A percentile compares a stretch with the other conserved stretches of the same genome.
Evolutionary conservation across 225 moss, liverwort and hornwort species (phyloP).

Genomic region (Marchantia polymorpha): DNA sequence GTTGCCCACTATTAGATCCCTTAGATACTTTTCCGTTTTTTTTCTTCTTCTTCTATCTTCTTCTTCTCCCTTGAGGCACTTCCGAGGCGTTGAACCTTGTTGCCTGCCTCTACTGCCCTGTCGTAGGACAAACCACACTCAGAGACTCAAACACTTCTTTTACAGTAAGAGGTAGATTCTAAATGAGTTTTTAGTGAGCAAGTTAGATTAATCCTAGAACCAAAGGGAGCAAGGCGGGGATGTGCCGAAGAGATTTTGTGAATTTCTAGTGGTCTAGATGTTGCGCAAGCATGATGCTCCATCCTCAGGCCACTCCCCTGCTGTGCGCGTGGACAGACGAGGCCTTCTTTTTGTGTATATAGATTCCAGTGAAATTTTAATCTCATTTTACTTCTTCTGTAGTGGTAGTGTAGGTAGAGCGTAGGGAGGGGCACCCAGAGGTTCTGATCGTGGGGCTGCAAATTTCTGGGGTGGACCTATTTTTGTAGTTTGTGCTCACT

Average conservation of each 20-base stretch:
- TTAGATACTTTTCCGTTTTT: conserved; percentile 26
- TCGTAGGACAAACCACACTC: not conserved
- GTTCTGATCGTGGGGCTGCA: conserved; percentile 32
- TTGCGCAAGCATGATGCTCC: conserved; percentile 15
- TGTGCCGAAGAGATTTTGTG: conserved; percentile 25
- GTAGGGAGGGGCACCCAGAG: conserved; percentile 11
- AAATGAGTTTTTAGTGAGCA: conserved; percentile 24
- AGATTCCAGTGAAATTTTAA: conserved; percentile 32
- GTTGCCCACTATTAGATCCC: conserved; percentile 4
- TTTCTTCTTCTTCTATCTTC: not conserved
- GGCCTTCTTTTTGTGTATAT: conserved; percentile 23
- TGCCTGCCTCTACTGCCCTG: conserved; percentile 6
- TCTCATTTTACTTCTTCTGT: conserved; percentile 27
- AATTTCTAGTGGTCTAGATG: conserved; percentile 16
- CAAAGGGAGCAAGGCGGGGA: conserved; percentile 10
- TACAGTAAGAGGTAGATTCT: conserved; percentile 6
- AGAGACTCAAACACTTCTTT: not conserved
- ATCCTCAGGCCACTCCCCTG: conserved; percentile 14
- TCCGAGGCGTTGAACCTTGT: conserved; percentile 9
- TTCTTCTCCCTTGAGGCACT: conserved; percentile 7
- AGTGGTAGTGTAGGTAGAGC: conserved; percentile 15
- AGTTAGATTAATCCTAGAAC: conserved; percentile 32
- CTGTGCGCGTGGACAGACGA: conserved; percentile 1
- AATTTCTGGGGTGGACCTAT: conserved; percentile 31
- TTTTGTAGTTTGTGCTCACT: conserved; percentile 27